phyloP scores from a whole-genome alignment of 768 basidiomycete genomes.

The Paxillus involutus region DNA sequence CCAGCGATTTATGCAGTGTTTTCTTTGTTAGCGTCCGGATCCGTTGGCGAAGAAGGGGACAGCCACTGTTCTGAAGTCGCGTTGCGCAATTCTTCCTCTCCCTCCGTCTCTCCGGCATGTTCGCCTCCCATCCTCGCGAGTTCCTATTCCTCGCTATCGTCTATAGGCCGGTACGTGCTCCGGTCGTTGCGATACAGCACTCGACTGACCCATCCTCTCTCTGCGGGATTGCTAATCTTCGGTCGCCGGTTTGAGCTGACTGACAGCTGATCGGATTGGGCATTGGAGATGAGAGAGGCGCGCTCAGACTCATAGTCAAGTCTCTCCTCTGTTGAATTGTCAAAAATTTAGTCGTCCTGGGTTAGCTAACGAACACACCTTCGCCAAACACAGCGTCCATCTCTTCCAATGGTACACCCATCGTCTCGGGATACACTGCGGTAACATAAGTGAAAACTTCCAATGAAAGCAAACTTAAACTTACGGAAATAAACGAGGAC shows the following conservation, averaged over 20 bases:
- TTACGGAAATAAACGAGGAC: conserved; percentile 80
- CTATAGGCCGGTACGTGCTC: conserved; percentile 48
- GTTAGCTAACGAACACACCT: conserved; percentile 42
- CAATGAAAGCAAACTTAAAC: conserved; percentile 26
- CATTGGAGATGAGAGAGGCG: conserved; percentile 50
- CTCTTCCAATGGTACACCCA: conserved; percentile 84
- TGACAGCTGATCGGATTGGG: conserved; percentile 38
- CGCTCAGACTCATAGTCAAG: conserved; percentile 67
- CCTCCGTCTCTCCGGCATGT: conserved; percentile 26
- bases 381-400: conserved; percentile 91
- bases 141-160: conserved; percentile 54
- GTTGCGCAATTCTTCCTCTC: conserved; percentile 19
- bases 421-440: conserved; percentile 83
- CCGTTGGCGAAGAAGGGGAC: conserved; percentile 12
- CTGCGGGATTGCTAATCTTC: conserved; percentile 17
- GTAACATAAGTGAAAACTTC: conserved; percentile 7
- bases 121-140: conserved; percentile 50
- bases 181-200: conserved; percentile 45
- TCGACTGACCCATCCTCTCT: conserved; percentile 50
- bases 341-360: conserved; percentile 13
- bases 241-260: conserved; percentile 28
- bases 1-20: conserved; percentile 7
- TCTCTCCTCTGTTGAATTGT: conserved; percentile 46
- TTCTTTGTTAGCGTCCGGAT: conserved; percentile 6
- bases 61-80: conserved; percentile 11